Base-by-base conservation (phyloP, 768 basidiomycete species). In the Lenzites betulinus region DNA sequence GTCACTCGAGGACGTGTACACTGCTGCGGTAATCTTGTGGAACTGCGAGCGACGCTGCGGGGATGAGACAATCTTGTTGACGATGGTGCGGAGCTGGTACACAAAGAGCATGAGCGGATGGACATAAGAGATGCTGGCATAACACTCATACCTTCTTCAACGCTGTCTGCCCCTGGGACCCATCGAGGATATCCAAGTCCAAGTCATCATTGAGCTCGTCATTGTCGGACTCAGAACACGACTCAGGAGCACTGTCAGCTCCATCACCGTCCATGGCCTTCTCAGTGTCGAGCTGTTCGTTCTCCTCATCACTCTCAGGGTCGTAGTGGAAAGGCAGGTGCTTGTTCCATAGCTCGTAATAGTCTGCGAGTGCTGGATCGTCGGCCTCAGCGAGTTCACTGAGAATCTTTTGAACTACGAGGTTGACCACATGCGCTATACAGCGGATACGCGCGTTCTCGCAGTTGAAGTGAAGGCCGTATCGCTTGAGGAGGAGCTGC, bases 341-440 rank as follows among this genome's bases (percentile, higher is more conserved):
- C 62, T 75, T 73, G 53, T 71, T 64, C 9, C 28, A 49, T 2
- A 64, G 7, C 41, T 42, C 41, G 55, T 70, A 77, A 18, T 69
- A 72, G 55, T 77, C 73, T 0, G 42, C 51, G 2, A 54, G 33
- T 11, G 71, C 71, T 1, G 70, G 70, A 30, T 72, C 67, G 15
- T 66, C 63, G 0, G 66, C 73, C 58, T 75, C 72, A 9, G 54
- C 56, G 0, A 73, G 55, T 0, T 20, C 39, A n/a, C 47, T 23
- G 0, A 77, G 66, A 12, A 76, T 56, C 25, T 69, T 69, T 60
- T 77, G 76, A 9, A 76, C 74, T 8, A 75, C 69, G 22, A 78
- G 71, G 47, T 77, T 77, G 42, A 75, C 65, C 22, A 75, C 71
- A 53, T 77, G 76, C 1, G 66, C 65, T 1, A 75, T 56, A 52